phyloP scores from a whole-genome alignment of 2,329 filamentous ascomycete species.

The Fusarium azukiicola region DNA sequence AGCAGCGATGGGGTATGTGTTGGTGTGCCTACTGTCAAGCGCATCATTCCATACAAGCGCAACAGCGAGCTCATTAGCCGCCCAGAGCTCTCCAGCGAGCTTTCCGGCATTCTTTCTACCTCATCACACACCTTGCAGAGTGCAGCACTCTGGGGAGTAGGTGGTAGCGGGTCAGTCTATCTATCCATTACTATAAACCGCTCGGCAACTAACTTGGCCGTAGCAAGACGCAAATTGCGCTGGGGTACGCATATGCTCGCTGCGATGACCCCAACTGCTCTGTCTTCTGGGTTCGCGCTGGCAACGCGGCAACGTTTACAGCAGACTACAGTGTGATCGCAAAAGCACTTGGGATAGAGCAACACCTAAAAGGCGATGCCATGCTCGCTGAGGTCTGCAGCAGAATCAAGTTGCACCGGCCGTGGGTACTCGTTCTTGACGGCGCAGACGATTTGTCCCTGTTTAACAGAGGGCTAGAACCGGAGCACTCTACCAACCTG shows the following conservation, averaged over 20 bases:
- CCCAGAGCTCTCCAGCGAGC: neutral
- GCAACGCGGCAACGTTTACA: neutral
- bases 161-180: neutral
- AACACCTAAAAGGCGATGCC: neutral
- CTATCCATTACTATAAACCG: too few relatives aligned
- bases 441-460: neutral
- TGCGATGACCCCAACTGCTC: neutral
- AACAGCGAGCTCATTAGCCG: neutral
- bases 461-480: neutral
- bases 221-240: neutral
- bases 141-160: neutral
- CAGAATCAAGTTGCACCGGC: neutral
- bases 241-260: neutral
- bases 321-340: neutral
- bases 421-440: neutral
- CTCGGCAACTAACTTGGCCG: neutral
- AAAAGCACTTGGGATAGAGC: neutral
- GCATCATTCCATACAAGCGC: neutral
- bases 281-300: constrained; percentile 2
- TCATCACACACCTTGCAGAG: neutral
- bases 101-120: neutral
- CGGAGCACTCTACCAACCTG: neutral
- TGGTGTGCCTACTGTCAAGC: neutral
- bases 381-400: neutral
- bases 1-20: neutral